Percentiles rank a stretch among this genome's conserved stretches.
Evolutionary conservation across 305 asterid genomes (phyloP).

Genomic region (Fraxinus floribunda): DNA sequence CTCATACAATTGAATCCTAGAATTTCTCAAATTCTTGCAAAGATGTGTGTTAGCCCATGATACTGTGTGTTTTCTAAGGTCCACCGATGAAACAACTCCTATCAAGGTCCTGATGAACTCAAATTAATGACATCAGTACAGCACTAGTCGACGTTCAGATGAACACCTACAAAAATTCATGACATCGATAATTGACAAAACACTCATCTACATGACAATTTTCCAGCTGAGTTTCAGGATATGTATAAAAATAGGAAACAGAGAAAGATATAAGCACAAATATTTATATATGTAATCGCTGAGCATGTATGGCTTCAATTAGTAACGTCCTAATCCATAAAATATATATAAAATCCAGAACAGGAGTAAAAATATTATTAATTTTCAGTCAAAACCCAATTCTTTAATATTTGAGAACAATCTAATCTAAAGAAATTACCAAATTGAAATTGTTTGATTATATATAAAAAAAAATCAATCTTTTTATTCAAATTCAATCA

Average conservation of each 20-base stretch:
- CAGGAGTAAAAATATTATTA: conserved; percentile 31
- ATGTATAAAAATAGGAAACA: neutral
- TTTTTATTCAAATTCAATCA: conserved; percentile 52
- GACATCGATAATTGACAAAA: conserved; percentile 22
- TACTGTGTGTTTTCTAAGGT: conserved; percentile 5
- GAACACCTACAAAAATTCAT: conserved; percentile 25
- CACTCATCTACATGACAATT: conserved; percentile 25
- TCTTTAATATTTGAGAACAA: conserved; percentile 33
- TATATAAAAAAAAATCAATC: conserved; percentile 20
- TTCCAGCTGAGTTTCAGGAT: conserved; percentile 23
- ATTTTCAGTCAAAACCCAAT: conserved; percentile 51
- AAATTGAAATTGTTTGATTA: conserved; percentile 45
- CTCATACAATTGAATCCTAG: conserved; percentile 21
- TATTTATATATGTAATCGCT: conserved; percentile 10
- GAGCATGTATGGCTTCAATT: conserved; percentile 30
- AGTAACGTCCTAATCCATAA: conserved; percentile 45
- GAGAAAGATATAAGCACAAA: conserved; percentile 14
- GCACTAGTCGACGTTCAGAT: conserved; percentile 24
- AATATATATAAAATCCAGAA: conserved; percentile 33
- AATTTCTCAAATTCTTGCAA: conserved; percentile 21
- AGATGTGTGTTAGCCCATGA: conserved; percentile 19
- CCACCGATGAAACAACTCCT: conserved; percentile 26
- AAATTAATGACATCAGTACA: conserved; percentile 25
- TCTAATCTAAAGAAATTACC: conserved; percentile 33
- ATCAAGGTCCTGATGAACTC: conserved; percentile 21